Percentiles rank a stretch among this genome's conserved stretches.
Evolutionary conservation across 2,329 filamentous ascomycete genomes (phyloP).

Genomic region (Macrophomina tecta): DNA sequence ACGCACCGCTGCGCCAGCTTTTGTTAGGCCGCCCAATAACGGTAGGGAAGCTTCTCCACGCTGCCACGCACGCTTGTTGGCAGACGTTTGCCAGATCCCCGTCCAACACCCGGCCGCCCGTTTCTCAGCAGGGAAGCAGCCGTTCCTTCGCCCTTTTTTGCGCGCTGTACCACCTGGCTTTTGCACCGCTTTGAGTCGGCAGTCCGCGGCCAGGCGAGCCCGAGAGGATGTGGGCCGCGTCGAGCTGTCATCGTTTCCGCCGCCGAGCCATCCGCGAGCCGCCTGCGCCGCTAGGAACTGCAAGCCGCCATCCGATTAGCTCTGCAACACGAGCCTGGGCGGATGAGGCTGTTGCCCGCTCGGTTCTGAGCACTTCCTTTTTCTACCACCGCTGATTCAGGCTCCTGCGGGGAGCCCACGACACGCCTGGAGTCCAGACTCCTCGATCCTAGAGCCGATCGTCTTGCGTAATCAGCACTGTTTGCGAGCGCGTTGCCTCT

Average conservation of each 20-base stretch:
- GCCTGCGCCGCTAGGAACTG: slow-evolving; percentile 6
- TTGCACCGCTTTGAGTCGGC: not conserved
- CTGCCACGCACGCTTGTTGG: not conserved
- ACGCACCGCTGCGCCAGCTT: slow-evolving; percentile 4
- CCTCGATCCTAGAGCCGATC: slow-evolving; percentile 18
- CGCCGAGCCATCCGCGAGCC: slow-evolving; percentile 23
- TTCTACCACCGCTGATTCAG: slow-evolving; percentile 18
- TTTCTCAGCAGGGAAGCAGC: slow-evolving; percentile 12
- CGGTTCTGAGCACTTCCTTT: not conserved
- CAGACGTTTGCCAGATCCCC: slow-evolving; percentile 2
- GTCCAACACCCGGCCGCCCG: slow-evolving; percentile 3
- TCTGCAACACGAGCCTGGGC: slow-evolving; percentile 16
- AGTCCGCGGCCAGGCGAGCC: not conserved
- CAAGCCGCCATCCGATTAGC: not conserved
- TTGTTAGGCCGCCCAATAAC: slow-evolving; percentile 11
- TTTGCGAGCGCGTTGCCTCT: slow-evolving; percentile 1
- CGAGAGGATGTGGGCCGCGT: slow-evolving; percentile 11
- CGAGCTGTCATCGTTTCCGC: slow-evolving; percentile 2
- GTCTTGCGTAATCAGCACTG: slow-evolving; percentile 22
- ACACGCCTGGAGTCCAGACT: slow-evolving; percentile 15
- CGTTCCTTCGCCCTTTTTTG: not conserved
- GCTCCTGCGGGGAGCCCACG: slow-evolving; percentile 9
- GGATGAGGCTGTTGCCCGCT: slow-evolving; percentile 2
- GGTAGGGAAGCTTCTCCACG: slow-evolving; percentile 10
- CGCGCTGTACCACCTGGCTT: not conserved